These are phyloP conservation scores for Hippophae rhamnoides DNA, from an alignment of 306 rosid species.

Conservation along the genomic window DNA sequence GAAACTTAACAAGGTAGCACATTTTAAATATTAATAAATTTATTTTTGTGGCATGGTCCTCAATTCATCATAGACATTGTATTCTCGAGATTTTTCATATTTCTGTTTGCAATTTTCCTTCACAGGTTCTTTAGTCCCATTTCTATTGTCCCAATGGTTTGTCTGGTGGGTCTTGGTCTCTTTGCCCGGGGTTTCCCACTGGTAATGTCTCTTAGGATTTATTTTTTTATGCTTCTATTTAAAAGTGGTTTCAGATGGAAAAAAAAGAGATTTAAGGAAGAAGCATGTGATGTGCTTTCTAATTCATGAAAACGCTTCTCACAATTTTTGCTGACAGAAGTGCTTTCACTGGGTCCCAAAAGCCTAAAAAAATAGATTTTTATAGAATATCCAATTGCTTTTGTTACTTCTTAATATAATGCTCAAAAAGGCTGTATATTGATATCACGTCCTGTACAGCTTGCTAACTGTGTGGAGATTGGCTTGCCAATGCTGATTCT, in stretches of 20 bases:
- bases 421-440: conserved; percentile 14
- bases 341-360: no score
- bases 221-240: no score
- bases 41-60: neutral
- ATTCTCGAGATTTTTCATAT: neutral
- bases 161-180: conserved; percentile 75
- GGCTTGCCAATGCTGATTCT: conserved; percentile 86
- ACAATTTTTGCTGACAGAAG: no score
- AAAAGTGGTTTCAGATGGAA: no score
- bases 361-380: no score
- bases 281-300: no score
- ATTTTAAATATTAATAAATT: neutral
- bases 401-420: conserved; percentile 1
- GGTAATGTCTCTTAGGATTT: conserved; percentile 34
- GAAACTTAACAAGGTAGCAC: conserved; percentile 50
- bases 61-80: conserved; percentile 2
- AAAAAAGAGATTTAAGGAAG: no score
- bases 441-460: conserved; percentile 38
- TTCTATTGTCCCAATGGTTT: conserved; percentile 58
- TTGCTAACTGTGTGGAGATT: conserved; percentile 74
- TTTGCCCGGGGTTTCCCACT: conserved; percentile 74
- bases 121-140: conserved; percentile 74
- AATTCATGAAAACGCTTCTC: no score
- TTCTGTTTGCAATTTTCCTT: conserved; percentile 6
- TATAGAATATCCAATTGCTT: conserved; percentile 5